Evolutionary conservation across 257 asterid species (phyloP).

Genomic region (Mentha longifolia): DNA sequence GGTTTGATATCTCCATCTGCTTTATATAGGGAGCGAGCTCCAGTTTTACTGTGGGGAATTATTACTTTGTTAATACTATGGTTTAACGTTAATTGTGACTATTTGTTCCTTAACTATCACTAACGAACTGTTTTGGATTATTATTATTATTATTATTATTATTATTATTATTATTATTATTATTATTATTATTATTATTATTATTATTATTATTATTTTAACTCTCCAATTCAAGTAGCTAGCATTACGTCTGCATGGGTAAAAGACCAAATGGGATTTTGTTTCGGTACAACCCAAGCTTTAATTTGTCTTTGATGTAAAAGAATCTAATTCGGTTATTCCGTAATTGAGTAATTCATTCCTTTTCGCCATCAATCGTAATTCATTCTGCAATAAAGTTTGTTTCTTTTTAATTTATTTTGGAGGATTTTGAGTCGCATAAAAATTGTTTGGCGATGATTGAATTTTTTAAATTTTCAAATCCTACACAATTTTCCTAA

Average conservation of each 20-base stretch:
- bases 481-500: no score
- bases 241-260: background rate
- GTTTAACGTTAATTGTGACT: background rate
- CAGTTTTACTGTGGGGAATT: background rate
- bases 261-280: background rate
- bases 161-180: background rate
- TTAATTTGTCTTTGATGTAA: background rate
- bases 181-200: background rate
- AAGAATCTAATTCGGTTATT: background rate
- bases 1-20: slow-evolving; percentile 17
- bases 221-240: background rate
- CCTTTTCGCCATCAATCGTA: background rate
- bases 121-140: background rate
- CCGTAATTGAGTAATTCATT: no score
- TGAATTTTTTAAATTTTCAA: no score
- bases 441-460: no score
- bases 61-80: background rate
- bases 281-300: background rate
- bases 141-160: background rate
- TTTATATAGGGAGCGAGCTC: slow-evolving; percentile 44
- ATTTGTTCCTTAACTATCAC: background rate
- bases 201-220: background rate
- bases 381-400: no score
- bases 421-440: no score
- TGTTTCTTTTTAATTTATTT: no score